These are phyloP conservation scores for Pseudonectria foliicola DNA, from an alignment of 2,329 filamentous ascomycete genomes.

Conservation along the genomic window DNA sequence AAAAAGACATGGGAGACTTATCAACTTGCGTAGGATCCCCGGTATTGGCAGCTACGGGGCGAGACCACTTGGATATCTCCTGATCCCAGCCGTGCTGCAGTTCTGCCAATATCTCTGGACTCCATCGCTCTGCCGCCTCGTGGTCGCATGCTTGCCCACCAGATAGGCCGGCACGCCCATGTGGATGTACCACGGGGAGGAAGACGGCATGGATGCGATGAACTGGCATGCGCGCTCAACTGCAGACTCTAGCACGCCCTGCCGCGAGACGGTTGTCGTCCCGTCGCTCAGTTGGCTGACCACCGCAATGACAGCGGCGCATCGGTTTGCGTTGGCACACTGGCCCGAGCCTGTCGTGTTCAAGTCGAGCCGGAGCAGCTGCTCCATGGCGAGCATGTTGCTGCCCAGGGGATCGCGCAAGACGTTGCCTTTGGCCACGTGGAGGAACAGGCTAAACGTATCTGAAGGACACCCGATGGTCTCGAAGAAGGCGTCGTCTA, in stretches of 20 bases:
- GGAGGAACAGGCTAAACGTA: slow-evolving; percentile 29
- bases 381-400: slow-evolving; percentile 19
- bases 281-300: slow-evolving; percentile 7
- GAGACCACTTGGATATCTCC: slow-evolving; percentile 25
- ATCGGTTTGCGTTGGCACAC: slow-evolving; percentile 27
- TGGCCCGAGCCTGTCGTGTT: slow-evolving; percentile 14
- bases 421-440: slow-evolving; percentile 20
- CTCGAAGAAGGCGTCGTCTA: slow-evolving; percentile 28
- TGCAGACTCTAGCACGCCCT: slow-evolving; percentile 19
- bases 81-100: slow-evolving; percentile 29
- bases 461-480: slow-evolving; percentile 32
- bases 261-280: not conserved
- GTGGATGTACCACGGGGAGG: slow-evolving; percentile 33
- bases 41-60: slow-evolving; percentile 27
- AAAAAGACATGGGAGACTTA: too few species aligned
- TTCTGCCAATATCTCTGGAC: slow-evolving; percentile 32
- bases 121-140: slow-evolving; percentile 24
- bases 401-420: slow-evolving; percentile 7
- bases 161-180: slow-evolving; percentile 31
- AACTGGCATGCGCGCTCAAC: slow-evolving; percentile 29
- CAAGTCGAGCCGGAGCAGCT: slow-evolving; percentile 15
- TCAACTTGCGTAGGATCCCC: slow-evolving; percentile 12
- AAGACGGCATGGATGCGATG: slow-evolving; percentile 23
- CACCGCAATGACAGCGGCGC: slow-evolving; percentile 28
- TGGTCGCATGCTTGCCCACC: slow-evolving; percentile 29